Percentiles rank a stretch among this genome's conserved stretches.
These are phyloP conservation scores for Daldinia caldariorum DNA, from an alignment of 495 filamentous ascomycete genomes.

Conservation along the genomic window DNA sequence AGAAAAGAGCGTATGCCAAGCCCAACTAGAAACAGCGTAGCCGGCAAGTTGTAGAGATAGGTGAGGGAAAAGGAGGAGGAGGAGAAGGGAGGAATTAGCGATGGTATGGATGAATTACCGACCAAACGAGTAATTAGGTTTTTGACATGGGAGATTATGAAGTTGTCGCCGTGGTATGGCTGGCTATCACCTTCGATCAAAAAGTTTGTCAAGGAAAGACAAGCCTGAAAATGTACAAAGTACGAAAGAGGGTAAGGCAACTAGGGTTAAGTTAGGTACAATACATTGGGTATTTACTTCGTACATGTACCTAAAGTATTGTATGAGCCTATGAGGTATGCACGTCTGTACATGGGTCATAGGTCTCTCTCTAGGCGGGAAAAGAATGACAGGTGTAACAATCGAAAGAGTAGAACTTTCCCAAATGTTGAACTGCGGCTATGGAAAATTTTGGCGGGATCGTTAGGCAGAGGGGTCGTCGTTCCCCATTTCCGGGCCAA, in stretches of 20 bases:
- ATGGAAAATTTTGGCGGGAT: slow-evolving; percentile 44
- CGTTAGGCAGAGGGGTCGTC: slow-evolving; percentile 14
- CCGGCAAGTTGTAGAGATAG: not conserved
- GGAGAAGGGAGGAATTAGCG: slow-evolving; percentile 24
- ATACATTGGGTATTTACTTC: too few species aligned
- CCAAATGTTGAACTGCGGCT: slow-evolving; percentile 50
- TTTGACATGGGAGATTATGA: slow-evolving; percentile 21
- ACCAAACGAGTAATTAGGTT: slow-evolving; percentile 32
- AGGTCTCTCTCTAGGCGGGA: slow-evolving; percentile 5
- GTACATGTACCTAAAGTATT: too few species aligned
- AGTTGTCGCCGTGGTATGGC: slow-evolving; percentile 27
- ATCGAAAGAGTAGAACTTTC: slow-evolving; percentile 39
- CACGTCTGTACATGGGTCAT: not conserved
- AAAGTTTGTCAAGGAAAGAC: slow-evolving; percentile 18
- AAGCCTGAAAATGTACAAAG: slow-evolving; percentile 25
- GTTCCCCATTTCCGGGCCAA: slow-evolving; percentile 42
- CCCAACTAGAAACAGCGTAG: slow-evolving; percentile 20
- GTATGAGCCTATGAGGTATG: too few species aligned
- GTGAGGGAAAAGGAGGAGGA: slow-evolving; percentile 4
- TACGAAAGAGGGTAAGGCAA: slow-evolving; percentile 18
- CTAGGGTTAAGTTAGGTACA: slow-evolving; percentile 18
- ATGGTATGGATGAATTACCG: slow-evolving; percentile 14
- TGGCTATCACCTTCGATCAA: slow-evolving; percentile 32
- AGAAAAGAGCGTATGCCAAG: slow-evolving; percentile 35
- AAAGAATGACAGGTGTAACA: slow-evolving; percentile 19